These are phyloP conservation scores for Microbotryum scabiosae DNA, from an alignment of 1,284 basidiomycete genomes.

Conservation along the genomic window DNA sequence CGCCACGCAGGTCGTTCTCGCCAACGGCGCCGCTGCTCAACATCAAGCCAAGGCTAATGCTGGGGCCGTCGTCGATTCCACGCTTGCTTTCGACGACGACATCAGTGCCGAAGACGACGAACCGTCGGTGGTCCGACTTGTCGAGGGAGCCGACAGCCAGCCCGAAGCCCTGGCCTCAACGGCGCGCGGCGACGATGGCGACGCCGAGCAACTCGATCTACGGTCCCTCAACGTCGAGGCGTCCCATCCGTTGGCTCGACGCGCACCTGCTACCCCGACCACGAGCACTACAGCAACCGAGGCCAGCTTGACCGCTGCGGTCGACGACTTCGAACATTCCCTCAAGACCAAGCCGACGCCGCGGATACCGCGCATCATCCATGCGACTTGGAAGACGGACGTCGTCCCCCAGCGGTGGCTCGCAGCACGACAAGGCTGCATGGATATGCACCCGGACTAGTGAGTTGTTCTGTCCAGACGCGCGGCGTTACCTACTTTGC, in stretches of 20 bases:
- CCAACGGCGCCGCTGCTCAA: not conserved
- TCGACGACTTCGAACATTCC: constrained; percentile 26
- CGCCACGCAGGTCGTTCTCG: not conserved
- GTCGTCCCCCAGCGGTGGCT: constrained; percentile 76
- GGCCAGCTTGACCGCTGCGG: constrained; percentile 46
- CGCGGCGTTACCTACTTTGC: not conserved
- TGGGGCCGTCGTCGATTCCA: not conserved
- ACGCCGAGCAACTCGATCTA: constrained; percentile 7
- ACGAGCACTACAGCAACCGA: constrained; percentile 3
- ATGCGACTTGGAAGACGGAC: constrained; percentile 97
- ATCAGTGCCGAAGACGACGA: not conserved
- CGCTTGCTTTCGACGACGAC: not conserved
- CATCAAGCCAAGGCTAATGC: not conserved
- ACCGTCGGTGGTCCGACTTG: not conserved
- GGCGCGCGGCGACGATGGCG: not conserved
- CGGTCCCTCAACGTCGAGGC: constrained; percentile 6
- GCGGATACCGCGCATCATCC: constrained; percentile 82
- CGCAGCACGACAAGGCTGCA: constrained; percentile 41
- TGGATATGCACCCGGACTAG: constrained; percentile 65
- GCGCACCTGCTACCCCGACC: no score
- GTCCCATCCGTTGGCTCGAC: no score
- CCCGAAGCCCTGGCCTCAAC: not conserved
- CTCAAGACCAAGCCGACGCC: constrained; percentile 53
- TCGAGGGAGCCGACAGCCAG: not conserved
- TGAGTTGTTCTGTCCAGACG: constrained; percentile 43